Evolutionary conservation across 2,329 filamentous ascomycete species (phyloP).

Genomic region (Botryotinia convoluta): DNA sequence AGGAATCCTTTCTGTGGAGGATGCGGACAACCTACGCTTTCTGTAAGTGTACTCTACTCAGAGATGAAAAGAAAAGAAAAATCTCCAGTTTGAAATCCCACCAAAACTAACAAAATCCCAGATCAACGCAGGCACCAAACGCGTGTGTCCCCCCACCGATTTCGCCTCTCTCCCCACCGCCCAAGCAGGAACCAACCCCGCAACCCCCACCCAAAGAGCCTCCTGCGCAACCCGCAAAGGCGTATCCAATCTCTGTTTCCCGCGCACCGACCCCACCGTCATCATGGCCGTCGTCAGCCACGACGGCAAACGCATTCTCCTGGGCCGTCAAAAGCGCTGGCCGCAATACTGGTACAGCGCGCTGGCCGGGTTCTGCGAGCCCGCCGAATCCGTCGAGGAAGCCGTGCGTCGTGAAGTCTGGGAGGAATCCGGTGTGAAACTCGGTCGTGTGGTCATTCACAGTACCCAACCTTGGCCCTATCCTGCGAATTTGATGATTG

Average conservation of each 20-base stretch:
- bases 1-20: slow-evolving; percentile 89
- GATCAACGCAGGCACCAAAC: slow-evolving; percentile 72
- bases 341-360: slow-evolving; percentile 85
- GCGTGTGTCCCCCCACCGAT: slow-evolving; percentile 73
- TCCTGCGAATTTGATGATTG: slow-evolving; percentile 82
- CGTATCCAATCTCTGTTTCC: slow-evolving; percentile 88
- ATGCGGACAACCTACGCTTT: slow-evolving; percentile 80
- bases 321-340: slow-evolving; percentile 82
- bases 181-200: slow-evolving; percentile 42
- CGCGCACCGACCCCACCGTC: slow-evolving; percentile 80
- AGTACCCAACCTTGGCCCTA: slow-evolving; percentile 87
- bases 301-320: slow-evolving; percentile 65
- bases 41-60: slow-evolving; percentile 42
- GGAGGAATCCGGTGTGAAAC: slow-evolving; percentile 76
- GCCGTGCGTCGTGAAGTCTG: slow-evolving; percentile 80
- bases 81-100: not conserved
- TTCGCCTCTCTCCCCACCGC: slow-evolving; percentile 40
- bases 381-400: slow-evolving; percentile 81
- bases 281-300: slow-evolving; percentile 89
- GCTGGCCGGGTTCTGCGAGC: slow-evolving; percentile 82
- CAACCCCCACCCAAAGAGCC: slow-evolving; percentile 52
- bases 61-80: not conserved
- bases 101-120: not conserved
- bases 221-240: slow-evolving; percentile 80
- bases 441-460: slow-evolving; percentile 77